Base-by-base conservation (phyloP, 306 rosid species). In the Luffa aegyptiaca region DNA sequence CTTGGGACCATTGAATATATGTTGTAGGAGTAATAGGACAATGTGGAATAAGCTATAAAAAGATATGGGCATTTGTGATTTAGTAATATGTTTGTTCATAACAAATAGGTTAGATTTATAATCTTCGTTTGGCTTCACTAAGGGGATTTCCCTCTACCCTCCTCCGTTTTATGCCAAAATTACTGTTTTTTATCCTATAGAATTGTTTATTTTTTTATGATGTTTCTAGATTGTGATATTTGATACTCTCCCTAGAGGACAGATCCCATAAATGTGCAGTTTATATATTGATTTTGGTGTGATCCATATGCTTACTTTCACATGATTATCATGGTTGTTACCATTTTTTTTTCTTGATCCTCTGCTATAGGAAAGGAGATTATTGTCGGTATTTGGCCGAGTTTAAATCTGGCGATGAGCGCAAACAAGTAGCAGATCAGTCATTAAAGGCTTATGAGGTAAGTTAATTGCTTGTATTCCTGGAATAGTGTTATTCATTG, bases 351-450 rank as follows among this genome's bases (percentile, higher is more conserved):
- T 13, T 68, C 51, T n/a, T 36, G 31, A 46, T 26, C 26, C 49
- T 72, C 26, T 76, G 70, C 56, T 56, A 18, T 55, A 86, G 87
- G 87, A 86, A 86, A 86, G 89, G 89, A 84, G 87, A 86, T 52
- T 86, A 86, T 64, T 84, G 72, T 66, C 89, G 87, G n/a, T 84
- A 86, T 83, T 78, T 86, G 56, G 87, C 89, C 1, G 89, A 86
- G 83, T 82, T 86, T 46, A 84, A 84, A 82, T 64, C 65, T 6
- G 82, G 63, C 9, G 84, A 79, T 64, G 85, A 72, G 57, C 85
- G 84, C 52, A 80, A 80, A 77, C 81, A 84, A 82, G 84, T 83
- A n/a, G 87, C 87, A 9, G 89, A 86, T 71, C 89, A 84, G 48
- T 80, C 89, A 48, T 83, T 84, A 10, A 84, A 82, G 75, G 85